Conservation (phyloP, 352 stramenopile genomes). For the Blastocystis hominis region DNA sequence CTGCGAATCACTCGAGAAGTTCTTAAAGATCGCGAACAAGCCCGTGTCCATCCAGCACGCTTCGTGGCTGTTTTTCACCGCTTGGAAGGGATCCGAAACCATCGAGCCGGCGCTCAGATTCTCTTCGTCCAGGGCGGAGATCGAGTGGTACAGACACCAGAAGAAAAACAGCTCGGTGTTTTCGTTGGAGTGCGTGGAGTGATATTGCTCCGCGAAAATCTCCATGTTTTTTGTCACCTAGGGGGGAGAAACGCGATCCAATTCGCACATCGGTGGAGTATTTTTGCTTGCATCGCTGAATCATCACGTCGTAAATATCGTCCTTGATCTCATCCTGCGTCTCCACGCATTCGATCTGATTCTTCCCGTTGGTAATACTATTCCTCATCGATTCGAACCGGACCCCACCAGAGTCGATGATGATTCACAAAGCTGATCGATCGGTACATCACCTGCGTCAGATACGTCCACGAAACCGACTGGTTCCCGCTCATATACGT, state of each 20-base stretch:
- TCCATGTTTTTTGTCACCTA: not conserved
- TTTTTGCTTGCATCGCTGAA: not conserved
- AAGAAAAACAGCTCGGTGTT: conserved; percentile 27
- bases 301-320: not conserved
- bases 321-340: not conserved
- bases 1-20: not conserved
- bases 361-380: not conserved
- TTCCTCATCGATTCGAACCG: too few species aligned
- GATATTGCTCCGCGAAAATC: not conserved
- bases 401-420: not conserved
- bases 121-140: not conserved
- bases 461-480: not conserved
- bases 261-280: not conserved
- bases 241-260: not conserved
- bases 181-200: not conserved
- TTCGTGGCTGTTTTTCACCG: not conserved
- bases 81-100: not conserved
- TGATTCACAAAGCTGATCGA: conserved; percentile 10
- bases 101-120: not conserved
- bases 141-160: not conserved
- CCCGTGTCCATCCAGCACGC: not conserved
- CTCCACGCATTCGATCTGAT: not conserved
- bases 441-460: not conserved
- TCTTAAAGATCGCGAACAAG: not conserved
- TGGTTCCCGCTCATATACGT: not conserved